These are phyloP conservation scores for Fusarium citri DNA, from an alignment of 2,329 filamentous ascomycete species.

Conservation along the genomic window DNA sequence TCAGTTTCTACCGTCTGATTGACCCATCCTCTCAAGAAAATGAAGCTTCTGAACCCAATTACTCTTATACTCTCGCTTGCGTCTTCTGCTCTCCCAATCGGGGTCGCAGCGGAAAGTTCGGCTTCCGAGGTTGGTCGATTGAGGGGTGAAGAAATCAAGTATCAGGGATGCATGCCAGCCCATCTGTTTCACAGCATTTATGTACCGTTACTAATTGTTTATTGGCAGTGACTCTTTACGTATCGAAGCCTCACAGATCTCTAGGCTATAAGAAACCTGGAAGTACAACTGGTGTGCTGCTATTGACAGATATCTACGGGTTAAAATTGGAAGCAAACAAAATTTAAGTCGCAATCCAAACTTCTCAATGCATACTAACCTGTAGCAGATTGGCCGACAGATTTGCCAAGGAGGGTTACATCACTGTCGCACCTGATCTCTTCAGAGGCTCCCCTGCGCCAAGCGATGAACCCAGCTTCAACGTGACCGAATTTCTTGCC, in stretches of 20 bases:
- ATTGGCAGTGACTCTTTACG: constrained; percentile 13
- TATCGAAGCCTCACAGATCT: constrained; percentile 11
- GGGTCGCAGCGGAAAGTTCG: constrained; percentile 1
- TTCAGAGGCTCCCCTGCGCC: constrained; percentile 15
- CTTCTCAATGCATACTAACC: background rate
- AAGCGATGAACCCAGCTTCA: constrained; percentile 1
- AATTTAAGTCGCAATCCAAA: background rate
- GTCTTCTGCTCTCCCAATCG: background rate
- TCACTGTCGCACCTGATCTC: constrained; percentile 20
- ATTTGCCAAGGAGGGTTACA: constrained; percentile 29
- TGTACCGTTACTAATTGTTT: background rate
- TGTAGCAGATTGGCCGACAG: constrained; percentile 13
- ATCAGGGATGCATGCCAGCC: constrained; percentile 18
- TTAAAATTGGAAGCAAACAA: constrained; percentile 17
- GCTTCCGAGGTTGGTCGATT: background rate
- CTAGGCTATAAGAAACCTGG: constrained; percentile 7
- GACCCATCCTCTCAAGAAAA: background rate
- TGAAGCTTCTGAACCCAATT: constrained; percentile 19
- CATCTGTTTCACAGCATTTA: accelerated
- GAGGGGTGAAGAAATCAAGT: background rate
- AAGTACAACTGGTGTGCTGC: constrained; percentile 13
- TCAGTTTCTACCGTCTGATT: too few species aligned
- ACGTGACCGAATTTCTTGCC: constrained; percentile 15
- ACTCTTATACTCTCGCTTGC: constrained; percentile 1
- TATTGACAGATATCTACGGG: constrained; percentile 29